Evolutionary conservation across 2,329 filamentous ascomycete species (phyloP), one percentile per base, ranked within the genome.

Genomic region (Diaporthe sp.): DNA sequence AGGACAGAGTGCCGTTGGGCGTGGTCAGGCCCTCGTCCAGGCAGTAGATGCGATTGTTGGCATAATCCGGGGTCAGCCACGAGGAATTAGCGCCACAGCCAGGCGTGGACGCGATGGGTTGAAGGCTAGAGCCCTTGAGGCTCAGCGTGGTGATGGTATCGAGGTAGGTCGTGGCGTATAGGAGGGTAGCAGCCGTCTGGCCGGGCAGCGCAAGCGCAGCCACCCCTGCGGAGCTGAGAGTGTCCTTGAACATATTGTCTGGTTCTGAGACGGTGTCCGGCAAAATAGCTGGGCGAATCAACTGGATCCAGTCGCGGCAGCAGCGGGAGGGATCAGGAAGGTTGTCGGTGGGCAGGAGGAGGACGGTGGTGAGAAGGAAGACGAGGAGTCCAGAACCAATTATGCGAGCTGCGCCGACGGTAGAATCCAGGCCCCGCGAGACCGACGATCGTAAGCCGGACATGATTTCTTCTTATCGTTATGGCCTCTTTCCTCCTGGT

Each of bases 31-130:
- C 89, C 83, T 93, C 92, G 77, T 93, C 88, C 58, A 90, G 78
- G 81, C 91, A 93, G 82, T 89, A 91, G 15, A 93, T 83, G 17
- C 86, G 80, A 30, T 84, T 83, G 75, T 86, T 85, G 59, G 83
- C 78, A 73, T 84, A 81, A 79, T 91, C 88, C 27, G 91, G 84
- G 27, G 89, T 88, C 73, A 93, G 82, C 91, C 91, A 93, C 15
- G 90, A 88, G 7, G 91, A 88, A 75, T 86, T 88, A 2, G 84
- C 81, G 13, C 85, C 88, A 81, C 91, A 92, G 44, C 82, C 83
- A 69, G 83, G 84, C 30, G 84, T 85, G 4, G 81, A 81, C 69
- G 85, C 84, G 25, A 88, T 81, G 27, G 81, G 79, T 77, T 83
- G 81, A 74, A 92, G 85, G 72, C 78, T 78, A 75, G 81, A 78